Conservation (phyloP, 1,284 basidiomycete genomes). For the Ustilago esculenta region DNA sequence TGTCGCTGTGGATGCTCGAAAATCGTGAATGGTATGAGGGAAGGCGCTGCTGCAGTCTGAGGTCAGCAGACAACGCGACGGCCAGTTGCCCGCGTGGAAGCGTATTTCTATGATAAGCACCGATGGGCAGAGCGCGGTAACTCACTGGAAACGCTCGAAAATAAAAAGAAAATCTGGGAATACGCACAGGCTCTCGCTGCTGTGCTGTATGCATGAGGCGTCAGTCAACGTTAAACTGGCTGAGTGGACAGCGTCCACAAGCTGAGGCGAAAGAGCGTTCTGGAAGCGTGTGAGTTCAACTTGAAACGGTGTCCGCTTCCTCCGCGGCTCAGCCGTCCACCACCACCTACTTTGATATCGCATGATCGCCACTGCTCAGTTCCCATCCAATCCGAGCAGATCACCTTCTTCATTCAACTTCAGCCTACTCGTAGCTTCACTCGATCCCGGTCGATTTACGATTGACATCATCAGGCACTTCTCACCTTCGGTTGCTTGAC, state of each 20-base stretch:
- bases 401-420: not conserved
- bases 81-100: not conserved
- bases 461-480: too few relatives aligned
- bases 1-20: too few relatives aligned
- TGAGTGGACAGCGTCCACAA: constrained; percentile 2
- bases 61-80: not conserved
- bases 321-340: constrained; percentile 17
- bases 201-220: not conserved
- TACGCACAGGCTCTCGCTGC: too few relatives aligned
- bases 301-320: constrained; percentile 5
- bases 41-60: not conserved
- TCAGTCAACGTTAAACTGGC: not conserved
- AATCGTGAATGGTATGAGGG: not conserved
- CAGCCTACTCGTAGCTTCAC: not conserved
- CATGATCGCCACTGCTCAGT: constrained; percentile 5
- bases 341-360: constrained; percentile 6
- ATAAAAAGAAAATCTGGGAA: not conserved
- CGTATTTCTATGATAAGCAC: not conserved
- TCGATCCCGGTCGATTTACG: too few relatives aligned
- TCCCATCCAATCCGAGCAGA: not conserved
- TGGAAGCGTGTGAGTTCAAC: constrained; percentile 4
- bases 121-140: too few relatives aligned
- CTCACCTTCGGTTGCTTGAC: not conserved
- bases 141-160: too few relatives aligned
- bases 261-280: constrained; percentile 12